These are phyloP conservation scores for Dysphania ambrosioides DNA, from an alignment of 148 eudicot genomes.

Conservation along the genomic window DNA sequence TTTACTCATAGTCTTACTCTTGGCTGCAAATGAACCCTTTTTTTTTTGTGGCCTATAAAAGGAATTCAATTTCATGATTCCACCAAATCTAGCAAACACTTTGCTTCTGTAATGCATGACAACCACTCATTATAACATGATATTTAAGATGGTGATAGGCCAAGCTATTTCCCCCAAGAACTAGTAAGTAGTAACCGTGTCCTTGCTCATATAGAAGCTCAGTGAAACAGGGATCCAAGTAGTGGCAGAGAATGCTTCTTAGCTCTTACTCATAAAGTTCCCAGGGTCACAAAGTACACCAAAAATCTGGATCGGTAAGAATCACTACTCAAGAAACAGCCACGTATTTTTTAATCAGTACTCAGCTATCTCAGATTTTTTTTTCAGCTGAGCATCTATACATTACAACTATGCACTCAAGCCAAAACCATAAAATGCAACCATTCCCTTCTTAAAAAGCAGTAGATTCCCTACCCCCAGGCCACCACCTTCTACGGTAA, in stretches of 20 bases:
- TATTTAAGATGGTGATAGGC: constrained; percentile 4
- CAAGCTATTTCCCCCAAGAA: constrained; percentile 18
- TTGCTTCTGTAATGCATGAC: constrained; percentile 3
- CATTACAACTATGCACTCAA: constrained; percentile 3
- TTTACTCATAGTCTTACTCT: constrained; percentile 1
- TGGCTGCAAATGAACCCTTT: constrained; percentile 24
- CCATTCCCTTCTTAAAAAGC: constrained; percentile 18
- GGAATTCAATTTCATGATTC: constrained; percentile 20
- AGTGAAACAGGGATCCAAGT: neutral
- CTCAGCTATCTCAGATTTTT: neutral
- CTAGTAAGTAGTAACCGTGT: neutral
- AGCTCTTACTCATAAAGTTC: constrained; percentile 10
- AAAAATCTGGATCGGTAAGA: neutral
- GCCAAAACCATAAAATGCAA: constrained; percentile 6
- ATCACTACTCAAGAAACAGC: constrained; percentile 11
- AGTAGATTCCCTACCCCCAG: constrained; percentile 14
- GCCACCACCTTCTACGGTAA: constrained; percentile 6
- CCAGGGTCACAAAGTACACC: constrained; percentile 7
- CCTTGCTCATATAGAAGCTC: constrained; percentile 11
- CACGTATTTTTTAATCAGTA: constrained; percentile 6
- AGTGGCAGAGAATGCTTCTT: constrained; percentile 22
- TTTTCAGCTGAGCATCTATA: constrained; percentile 15
- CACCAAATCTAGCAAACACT: constrained; percentile 14
- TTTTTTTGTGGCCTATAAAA: constrained; percentile 20
- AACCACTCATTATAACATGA: constrained; percentile 14